Base-by-base conservation (phyloP, 495 filamentous ascomycete genomes). In the Penicillium bovifimosum region DNA sequence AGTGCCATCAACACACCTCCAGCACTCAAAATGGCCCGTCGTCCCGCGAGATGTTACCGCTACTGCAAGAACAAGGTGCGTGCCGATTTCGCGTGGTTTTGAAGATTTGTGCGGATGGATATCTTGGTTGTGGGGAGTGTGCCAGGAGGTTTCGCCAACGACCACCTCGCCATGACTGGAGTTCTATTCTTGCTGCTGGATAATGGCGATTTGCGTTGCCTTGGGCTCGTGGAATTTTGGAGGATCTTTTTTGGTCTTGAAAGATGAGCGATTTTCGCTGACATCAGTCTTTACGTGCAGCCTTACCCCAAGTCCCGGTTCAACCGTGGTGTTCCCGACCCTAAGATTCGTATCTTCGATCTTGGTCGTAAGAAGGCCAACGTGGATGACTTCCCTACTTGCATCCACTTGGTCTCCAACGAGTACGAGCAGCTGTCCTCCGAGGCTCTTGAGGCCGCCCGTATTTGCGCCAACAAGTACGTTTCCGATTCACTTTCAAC, bases 51-150 rank as follows among this genome's bases (percentile, higher is more conserved):
- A 79, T 98, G 93, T 79, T 98, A 98, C 85, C 91, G 93, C 75
- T 98, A 98, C 86, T 98, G 93, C 90, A 97, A 97, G 90, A 96
- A 96, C 86, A 96, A 96, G 92, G 89, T 93, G 73, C 76, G 86
- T 63, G 59, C 56, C 45, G 51, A 52, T 46, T 49, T 53, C 50
- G 32, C 53, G 50, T 58, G 57, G 56, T 52, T 59, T 26, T 33
- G 39, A 50, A 41, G 38, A 68, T 74, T 67, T 61, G 55, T 63
- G 58, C 56, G 57, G 57, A 41, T 47, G 54, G 59, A 52, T 46
- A 52, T 60, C 56, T 65, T 65, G 64, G 58, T 72, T 72, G 65
- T 70, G 71, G 65, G 61, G 56, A 45, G 52, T 57, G 44, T 36
- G 28, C 50, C 46, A 47, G 20, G 49, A 43, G 11, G 24, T 18